Conservation (phyloP, 805 yeast species). For the Teunomyces atbi region DNA sequence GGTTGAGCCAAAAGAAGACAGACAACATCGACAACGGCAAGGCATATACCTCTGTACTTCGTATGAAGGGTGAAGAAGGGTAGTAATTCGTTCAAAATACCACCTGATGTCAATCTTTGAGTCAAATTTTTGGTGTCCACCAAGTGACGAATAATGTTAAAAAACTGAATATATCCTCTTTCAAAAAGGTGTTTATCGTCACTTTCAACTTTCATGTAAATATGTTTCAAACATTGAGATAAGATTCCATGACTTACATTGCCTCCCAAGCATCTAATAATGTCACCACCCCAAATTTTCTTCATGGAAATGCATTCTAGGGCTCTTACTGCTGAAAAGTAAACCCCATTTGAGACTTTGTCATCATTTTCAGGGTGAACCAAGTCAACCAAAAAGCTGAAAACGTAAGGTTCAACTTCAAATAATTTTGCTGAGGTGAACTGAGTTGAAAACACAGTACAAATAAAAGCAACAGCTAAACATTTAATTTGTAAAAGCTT, state of each 20-base stretch:
- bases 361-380: slow-evolving; percentile 61
- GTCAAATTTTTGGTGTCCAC: slow-evolving; percentile 55
- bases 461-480: slow-evolving; percentile 61
- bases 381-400: slow-evolving; percentile 68
- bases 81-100: slow-evolving; percentile 64
- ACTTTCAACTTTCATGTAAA: slow-evolving; percentile 50
- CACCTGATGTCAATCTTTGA: slow-evolving; percentile 67
- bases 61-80: slow-evolving; percentile 56
- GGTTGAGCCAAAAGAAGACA: slow-evolving; percentile 44
- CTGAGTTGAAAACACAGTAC: slow-evolving; percentile 55
- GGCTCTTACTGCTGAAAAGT: slow-evolving; percentile 61
- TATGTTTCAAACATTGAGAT: slow-evolving; percentile 66
- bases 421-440: slow-evolving; percentile 64
- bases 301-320: slow-evolving; percentile 67
- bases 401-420: slow-evolving; percentile 66
- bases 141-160: slow-evolving; percentile 62
- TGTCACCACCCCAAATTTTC: slow-evolving; percentile 71
- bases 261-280: slow-evolving; percentile 76
- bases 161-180: slow-evolving; percentile 52
- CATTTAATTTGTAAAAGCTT: slow-evolving; percentile 63
- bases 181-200: slow-evolving; percentile 32
- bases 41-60: slow-evolving; percentile 52
- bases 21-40: slow-evolving; percentile 55
- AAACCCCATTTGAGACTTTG: slow-evolving; percentile 49
- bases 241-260: slow-evolving; percentile 83